Evolutionary conservation across 2,329 filamentous ascomycete species (phyloP), one percentile per base, ranked within the genome.

Genomic region (Simplicillium sp.): DNA sequence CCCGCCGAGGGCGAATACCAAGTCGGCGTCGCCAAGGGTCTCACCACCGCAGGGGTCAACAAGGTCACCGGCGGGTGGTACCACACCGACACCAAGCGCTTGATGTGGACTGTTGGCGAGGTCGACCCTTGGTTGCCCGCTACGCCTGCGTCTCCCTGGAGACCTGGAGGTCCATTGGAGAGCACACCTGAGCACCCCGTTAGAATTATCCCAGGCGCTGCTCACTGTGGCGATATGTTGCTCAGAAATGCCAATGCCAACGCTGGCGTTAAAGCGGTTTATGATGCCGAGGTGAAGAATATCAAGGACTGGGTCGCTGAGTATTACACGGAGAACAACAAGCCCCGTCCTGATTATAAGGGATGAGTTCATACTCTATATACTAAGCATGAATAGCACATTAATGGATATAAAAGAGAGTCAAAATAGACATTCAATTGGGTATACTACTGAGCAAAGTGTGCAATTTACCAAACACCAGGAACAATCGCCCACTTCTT

Each of bases 401-500:
- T 25, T 25, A 25, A 25, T 25, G 20, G 5, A 25, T 25, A 25
- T 25, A 25, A 9, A 25, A 25, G 9, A 25, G 20, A n/a, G 5
- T 25, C 20, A 25, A 25, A 6, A n/a, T n/a, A n/a, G 20, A 9
- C 20, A 25, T 25, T 5, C 20, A 9, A 25, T 25, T 25, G 20
- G 20, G 9, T 25, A 25, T 9, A n/a, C n/a, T n/a, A n/a, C n/a
- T n/a, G n/a, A n/a, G n/a, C n/a, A n/a, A n/a, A n/a, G n/a, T n/a
- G n/a, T n/a, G n/a, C n/a, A n/a, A n/a, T n/a, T 54, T 48, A 62
- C 49, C 54, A 73, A 18, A 83, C 47, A 16, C 71, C 70, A 9
- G 75, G 75, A 38, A 79, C 64, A 29, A 90, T 76, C 5, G 86
- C 86, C 65, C 86, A 89, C 57, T 81, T 77, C 25, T 73, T 75